Evolutionary conservation across 2,329 filamentous ascomycete genomes (phyloP).

Genomic region (Colletotrichum lindemuthianum): DNA sequence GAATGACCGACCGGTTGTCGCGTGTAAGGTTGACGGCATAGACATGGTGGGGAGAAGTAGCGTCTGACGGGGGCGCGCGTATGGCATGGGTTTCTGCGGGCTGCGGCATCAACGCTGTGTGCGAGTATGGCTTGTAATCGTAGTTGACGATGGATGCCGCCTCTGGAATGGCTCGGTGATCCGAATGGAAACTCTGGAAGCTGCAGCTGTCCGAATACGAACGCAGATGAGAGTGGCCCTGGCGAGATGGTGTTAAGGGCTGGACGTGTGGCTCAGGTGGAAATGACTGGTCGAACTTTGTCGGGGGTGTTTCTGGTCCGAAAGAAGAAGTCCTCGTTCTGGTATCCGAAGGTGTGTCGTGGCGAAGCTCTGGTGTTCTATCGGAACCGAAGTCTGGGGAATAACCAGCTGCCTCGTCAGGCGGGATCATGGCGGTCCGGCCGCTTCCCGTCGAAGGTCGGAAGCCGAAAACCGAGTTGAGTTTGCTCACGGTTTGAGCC

Average conservation of each 20-base stretch:
- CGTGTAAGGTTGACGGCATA: slow-evolving; percentile 29
- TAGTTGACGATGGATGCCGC: not conserved
- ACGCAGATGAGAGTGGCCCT: slow-evolving; percentile 16
- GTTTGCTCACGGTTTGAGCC: slow-evolving; percentile 29
- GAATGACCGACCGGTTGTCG: slow-evolving; percentile 29
- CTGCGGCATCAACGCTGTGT: slow-evolving; percentile 2
- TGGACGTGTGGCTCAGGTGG: slow-evolving; percentile 25
- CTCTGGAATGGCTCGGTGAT: slow-evolving; percentile 5
- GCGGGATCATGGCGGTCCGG: not conserved
- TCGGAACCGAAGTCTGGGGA: slow-evolving; percentile 20
- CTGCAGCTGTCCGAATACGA: slow-evolving; percentile 30
- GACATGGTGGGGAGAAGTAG: slow-evolving; percentile 20
- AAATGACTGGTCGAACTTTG: slow-evolving; percentile 24
- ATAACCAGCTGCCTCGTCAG: slow-evolving; percentile 18
- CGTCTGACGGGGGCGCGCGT: not conserved
- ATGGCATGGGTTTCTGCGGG: not conserved
- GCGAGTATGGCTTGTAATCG: slow-evolving; percentile 12
- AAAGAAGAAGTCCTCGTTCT: slow-evolving; percentile 30
- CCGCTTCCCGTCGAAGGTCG: slow-evolving; percentile 19
- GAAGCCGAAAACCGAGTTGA: slow-evolving; percentile 30
- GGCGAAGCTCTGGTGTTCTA: slow-evolving; percentile 26
- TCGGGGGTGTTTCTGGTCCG: slow-evolving; percentile 29
- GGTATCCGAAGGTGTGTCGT: slow-evolving; percentile 28
- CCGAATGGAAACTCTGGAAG: slow-evolving; percentile 14
- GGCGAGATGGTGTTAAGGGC: slow-evolving; percentile 20